phyloP scores from a whole-genome alignment of 805 yeast genomes.

The Monosporozyma aerobia region DNA sequence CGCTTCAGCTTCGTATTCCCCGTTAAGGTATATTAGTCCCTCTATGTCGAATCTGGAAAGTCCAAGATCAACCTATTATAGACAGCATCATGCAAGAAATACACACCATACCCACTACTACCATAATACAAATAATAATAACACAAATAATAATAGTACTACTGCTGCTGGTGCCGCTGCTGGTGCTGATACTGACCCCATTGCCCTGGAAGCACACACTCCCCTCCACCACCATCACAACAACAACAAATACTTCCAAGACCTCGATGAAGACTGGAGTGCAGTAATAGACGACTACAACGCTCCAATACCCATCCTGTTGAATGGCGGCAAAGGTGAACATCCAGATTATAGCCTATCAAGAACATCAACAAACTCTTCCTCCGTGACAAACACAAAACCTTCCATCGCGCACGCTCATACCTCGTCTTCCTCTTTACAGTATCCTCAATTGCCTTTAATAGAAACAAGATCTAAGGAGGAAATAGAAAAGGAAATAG shows the following conservation, averaged over 20 bases:
- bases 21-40: slow-evolving; percentile 20
- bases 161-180: not conserved
- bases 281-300: slow-evolving; percentile 49
- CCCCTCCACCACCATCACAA: slow-evolving; percentile 13
- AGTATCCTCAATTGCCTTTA: slow-evolving; percentile 25
- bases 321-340: slow-evolving; percentile 22
- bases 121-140: slow-evolving; percentile 6
- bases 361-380: slow-evolving; percentile 10
- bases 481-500: slow-evolving; percentile 25
- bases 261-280: slow-evolving; percentile 89
- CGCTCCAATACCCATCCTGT: slow-evolving; percentile 26
- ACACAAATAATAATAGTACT: slow-evolving; percentile 2
- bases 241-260: slow-evolving; percentile 41
- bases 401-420: not conserved
- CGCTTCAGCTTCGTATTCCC: slow-evolving; percentile 13
- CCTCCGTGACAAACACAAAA: slow-evolving; percentile 16
- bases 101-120: slow-evolving; percentile 10
- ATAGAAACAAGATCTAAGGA: slow-evolving; percentile 15
- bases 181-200: not conserved
- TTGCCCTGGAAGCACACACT: not conserved
- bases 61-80: slow-evolving; percentile 11
- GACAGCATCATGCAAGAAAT: slow-evolving; percentile 7
- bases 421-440: slow-evolving; percentile 9
- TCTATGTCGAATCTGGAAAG: slow-evolving; percentile 8
- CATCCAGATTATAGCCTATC: slow-evolving; percentile 7